Base-by-base conservation (phyloP, 768 basidiomycete species). In the Russula earlei region DNA sequence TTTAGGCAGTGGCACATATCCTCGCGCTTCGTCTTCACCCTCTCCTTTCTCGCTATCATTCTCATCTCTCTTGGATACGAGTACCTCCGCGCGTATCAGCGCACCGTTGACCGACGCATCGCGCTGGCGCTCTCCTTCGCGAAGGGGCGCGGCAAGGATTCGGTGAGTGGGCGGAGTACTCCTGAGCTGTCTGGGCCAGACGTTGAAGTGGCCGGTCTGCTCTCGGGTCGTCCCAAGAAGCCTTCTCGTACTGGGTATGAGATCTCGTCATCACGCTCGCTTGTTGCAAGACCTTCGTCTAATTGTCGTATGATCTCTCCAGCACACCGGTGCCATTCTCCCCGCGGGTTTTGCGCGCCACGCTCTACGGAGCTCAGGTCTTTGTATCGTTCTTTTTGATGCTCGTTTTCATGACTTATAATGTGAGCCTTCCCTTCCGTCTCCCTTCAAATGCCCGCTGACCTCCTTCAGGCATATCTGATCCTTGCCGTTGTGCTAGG, bases 371-470 rank as follows among this genome's bases (percentile, higher is more conserved):
- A n/a, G 69, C 75, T 4, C 81, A 81, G 3, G 81, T 91, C 20
- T 84, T 85, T 68, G 68, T 91, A 56, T 88, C 88, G 34, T 88
- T 87, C 75, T 90, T 91, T 79, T 80, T 91, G 67, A 96, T 96
- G 92, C 74, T 96, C 55, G 83, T 95, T 38, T 93, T 91, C 70
- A 95, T 96, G 92, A 95, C 92, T 5, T 96, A 94, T 72, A 96
- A 96, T 62, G 90, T 91, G 56, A 65, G 87, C 72, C 22, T 37
- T 29, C 20, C n/a, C 34, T 43, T 38, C 34, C 54, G 36, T 51
- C 34, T 20, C 46, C 17, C 27, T 38, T 7, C 37, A 24, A 31
- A 40, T 38, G 19, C 61, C 38, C 56, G 7, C 53, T 43, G 29
- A 44, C 48, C 27, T 11, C 17, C 31, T 44, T 19, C 62, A 93